A percentile compares a stretch with the other conserved stretches of the same genome.
phyloP scores from a whole-genome alignment of 805 yeast species.

The Candida boidinii region DNA sequence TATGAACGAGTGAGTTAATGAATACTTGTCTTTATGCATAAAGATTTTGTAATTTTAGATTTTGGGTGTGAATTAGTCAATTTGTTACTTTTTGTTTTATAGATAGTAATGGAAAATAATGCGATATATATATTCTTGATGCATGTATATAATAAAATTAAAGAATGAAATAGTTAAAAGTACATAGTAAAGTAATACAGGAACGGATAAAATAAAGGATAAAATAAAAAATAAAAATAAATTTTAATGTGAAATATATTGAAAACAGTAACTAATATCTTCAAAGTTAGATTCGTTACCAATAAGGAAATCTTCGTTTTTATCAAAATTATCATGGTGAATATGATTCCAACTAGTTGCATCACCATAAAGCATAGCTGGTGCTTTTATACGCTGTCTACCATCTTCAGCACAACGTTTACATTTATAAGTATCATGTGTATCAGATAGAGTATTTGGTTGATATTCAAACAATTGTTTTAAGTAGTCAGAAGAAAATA shows the following conservation, averaged over 20 bases:
- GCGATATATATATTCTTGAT: too few species aligned
- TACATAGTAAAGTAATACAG: too few species aligned
- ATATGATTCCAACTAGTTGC: conserved; percentile 97
- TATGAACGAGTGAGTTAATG: conserved; percentile 1
- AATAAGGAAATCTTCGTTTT: conserved; percentile 70
- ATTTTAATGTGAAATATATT: conserved; percentile 75
- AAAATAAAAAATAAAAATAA: background rate
- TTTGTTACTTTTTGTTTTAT: too few species aligned
- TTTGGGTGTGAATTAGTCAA: too few species aligned
- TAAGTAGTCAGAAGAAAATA: conserved; percentile 77
- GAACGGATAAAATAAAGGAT: too few species aligned
- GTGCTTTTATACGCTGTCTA: conserved; percentile 54
- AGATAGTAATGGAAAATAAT: too few species aligned
- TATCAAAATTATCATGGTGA: conserved; percentile 47
- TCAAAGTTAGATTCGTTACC: conserved; percentile 62
- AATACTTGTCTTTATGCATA: too few species aligned
- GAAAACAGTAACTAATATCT: conserved; percentile 82
- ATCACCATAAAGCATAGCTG: conserved; percentile 94
- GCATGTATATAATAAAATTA: too few species aligned
- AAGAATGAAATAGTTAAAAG: too few species aligned
- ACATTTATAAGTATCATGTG: conserved; percentile 89
- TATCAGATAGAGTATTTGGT: conserved; percentile 66
- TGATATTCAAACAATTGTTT: conserved; percentile 67
- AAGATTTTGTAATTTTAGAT: too few species aligned
- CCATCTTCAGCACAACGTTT: conserved; percentile 59